Evolutionary conservation across 352 stramenopile genomes (phyloP).

Genomic region (Plasmopara muralis): DNA sequence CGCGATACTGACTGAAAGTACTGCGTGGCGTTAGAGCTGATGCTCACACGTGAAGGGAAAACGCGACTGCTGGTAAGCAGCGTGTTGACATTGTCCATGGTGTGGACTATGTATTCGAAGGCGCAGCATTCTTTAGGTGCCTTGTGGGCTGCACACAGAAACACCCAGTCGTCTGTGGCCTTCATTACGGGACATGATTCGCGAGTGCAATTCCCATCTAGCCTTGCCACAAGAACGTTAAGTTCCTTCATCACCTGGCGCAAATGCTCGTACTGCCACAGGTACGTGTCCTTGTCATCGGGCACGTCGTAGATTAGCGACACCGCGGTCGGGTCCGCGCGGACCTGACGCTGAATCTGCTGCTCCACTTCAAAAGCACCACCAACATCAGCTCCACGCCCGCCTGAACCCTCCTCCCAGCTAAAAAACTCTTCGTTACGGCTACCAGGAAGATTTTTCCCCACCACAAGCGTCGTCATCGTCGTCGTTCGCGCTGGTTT

Average conservation of each 20-base stretch:
- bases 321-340: slow-evolving; percentile 47
- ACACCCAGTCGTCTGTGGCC: slow-evolving; percentile 82
- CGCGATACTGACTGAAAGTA: slow-evolving; percentile 83
- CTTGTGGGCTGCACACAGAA: slow-evolving; percentile 80
- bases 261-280: slow-evolving; percentile 84
- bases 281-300: slow-evolving; percentile 73
- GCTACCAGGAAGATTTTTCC: slow-evolving; percentile 68
- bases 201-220: slow-evolving; percentile 63
- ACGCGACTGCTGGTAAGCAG: slow-evolving; percentile 76
- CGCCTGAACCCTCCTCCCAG: slow-evolving; percentile 37
- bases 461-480: slow-evolving; percentile 41
- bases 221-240: slow-evolving; percentile 60
- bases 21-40: slow-evolving; percentile 74
- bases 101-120: slow-evolving; percentile 84
- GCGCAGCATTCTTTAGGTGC: slow-evolving; percentile 74
- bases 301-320: slow-evolving; percentile 65
- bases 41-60: slow-evolving; percentile 69
- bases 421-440: slow-evolving; percentile 78
- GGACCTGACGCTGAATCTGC: slow-evolving; percentile 67
- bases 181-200: slow-evolving; percentile 76
- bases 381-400: slow-evolving; percentile 24
- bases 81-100: slow-evolving; percentile 83
- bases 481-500: background rate
- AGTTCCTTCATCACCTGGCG: slow-evolving; percentile 81
- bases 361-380: slow-evolving; percentile 73